Base-by-base conservation (phyloP, 805 yeast genomes). In the Myxozyma vanderwaltii region DNA sequence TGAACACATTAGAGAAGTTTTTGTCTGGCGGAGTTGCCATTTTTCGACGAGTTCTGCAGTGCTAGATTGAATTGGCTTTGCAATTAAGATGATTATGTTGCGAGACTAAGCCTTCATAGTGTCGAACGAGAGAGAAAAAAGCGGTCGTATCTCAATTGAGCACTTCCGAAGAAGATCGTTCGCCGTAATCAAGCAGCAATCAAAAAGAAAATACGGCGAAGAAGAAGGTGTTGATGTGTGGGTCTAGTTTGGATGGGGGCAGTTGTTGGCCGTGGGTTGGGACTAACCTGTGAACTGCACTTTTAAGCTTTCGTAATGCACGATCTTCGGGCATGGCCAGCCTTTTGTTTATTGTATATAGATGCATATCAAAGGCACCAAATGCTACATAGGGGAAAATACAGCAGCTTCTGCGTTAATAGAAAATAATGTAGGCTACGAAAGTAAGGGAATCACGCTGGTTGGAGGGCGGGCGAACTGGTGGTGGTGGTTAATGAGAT, bases 1-100 rank as follows among this genome's bases (percentile, higher is more conserved):
- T 54, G 54, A 61, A 61, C 21, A 58, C 62, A 43, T 61, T 61
- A 5, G 64, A 47, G 49, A 54, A 50, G 35, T 58, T 50, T 52
- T 44, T 50, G 39, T 61, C 64, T 21, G 59, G 64, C 13, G 59
- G 47, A 7, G 54, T 7, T 4, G 56, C 49, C 64, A 61, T 61
- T n/a, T 38, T 38, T 35, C 38, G 38, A 17, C 4, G 13, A 13
- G 13, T 13, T 17, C n/a, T 35, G 38, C n/a, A 35, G 38, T 17
- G n/a, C n/a, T 3, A 35, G 38, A 2, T 13, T 2, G 38, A 17
- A 35, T 13, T 13, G n/a, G n/a, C n/a, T n/a, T n/a, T n/a, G n/a
- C n/a, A n/a, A n/a, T n/a, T n/a, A 38, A 21, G 43, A n/a, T n/a
- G 43, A 38, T n/a, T 38, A 38, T 8, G 21, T 10, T 12, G 4